Evolutionary conservation across 352 stramenopile species (phyloP).

Genomic region (Phytophthora capsici): DNA sequence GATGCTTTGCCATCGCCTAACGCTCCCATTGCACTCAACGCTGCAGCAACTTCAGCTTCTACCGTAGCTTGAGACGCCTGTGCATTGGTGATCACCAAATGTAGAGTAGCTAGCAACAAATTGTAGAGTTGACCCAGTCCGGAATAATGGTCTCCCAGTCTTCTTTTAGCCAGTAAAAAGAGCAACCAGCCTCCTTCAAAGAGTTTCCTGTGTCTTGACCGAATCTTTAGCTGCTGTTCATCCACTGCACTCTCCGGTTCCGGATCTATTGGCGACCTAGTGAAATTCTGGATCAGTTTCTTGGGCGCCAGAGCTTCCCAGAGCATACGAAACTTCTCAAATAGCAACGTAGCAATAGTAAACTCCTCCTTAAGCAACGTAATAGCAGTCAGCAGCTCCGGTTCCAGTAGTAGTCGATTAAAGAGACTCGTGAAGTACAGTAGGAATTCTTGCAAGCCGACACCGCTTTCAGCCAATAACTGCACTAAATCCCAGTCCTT

Average conservation of each 20-base stretch:
- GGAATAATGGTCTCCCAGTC: conserved; percentile 48
- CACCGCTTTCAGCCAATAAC: conserved; percentile 54
- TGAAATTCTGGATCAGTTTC: conserved; percentile 1
- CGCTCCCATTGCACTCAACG: conserved; percentile 73
- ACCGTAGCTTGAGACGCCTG: conserved; percentile 52
- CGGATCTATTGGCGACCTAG: conserved; percentile 12
- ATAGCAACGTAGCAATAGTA: conserved; percentile 72
- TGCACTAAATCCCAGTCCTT: conserved; percentile 46
- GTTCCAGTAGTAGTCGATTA: conserved; percentile 76
- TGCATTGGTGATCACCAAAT: conserved; percentile 57
- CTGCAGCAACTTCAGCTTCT: conserved; percentile 80
- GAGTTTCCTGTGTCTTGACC: conserved; percentile 39
- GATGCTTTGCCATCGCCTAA: conserved; percentile 29
- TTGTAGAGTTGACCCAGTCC: conserved; percentile 80
- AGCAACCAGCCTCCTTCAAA: conserved; percentile 80
- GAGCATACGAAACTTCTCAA: conserved; percentile 78
- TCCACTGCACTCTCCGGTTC: conserved; percentile 35
- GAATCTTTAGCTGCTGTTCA: conserved; percentile 11
- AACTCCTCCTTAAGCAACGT: conserved; percentile 86
- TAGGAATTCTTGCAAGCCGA: conserved; percentile 71
- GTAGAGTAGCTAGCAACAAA: conserved; percentile 75
- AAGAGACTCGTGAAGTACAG: conserved; percentile 81
- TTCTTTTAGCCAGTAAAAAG: conserved; percentile 68
- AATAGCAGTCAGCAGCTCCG: conserved; percentile 70
- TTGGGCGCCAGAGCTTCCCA: conserved; percentile 54